A percentile compares a stretch with the other conserved stretches of the same genome.
Evolutionary conservation across 805 yeast genomes (phyloP).

Genomic region (Debaryomyces prosopidis): DNA sequence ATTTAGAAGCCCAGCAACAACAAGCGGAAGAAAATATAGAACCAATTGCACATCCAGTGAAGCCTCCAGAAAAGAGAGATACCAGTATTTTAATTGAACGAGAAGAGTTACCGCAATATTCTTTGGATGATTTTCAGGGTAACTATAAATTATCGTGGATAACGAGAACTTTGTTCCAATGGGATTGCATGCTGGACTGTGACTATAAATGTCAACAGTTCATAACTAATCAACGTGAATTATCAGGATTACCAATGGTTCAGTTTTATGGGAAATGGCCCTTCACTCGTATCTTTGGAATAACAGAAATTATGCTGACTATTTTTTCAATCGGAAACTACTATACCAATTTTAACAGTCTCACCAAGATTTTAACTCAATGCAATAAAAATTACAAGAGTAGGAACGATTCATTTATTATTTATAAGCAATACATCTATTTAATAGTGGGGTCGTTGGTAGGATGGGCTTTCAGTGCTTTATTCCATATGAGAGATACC

Average conservation of each 20-base stretch:
- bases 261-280: constrained; percentile 49
- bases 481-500: constrained; percentile 41
- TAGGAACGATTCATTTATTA: constrained; percentile 13
- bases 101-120: neutral
- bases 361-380: constrained; percentile 26
- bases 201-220: constrained; percentile 40
- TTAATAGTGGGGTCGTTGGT: constrained; percentile 26
- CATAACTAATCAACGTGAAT: constrained; percentile 23
- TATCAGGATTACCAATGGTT: constrained; percentile 25
- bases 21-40: constrained; percentile 2
- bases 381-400: constrained; percentile 18
- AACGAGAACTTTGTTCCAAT: constrained; percentile 19
- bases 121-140: constrained; percentile 9
- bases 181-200: constrained; percentile 41
- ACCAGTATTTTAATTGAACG: neutral
- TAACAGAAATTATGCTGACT: constrained; percentile 36
- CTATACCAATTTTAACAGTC: constrained; percentile 30
- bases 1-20: constrained; percentile 11
- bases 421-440: constrained; percentile 31
- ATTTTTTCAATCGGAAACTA: constrained; percentile 38
- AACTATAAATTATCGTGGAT: constrained; percentile 15
- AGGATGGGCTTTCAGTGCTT: constrained; percentile 40
- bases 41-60: neutral
- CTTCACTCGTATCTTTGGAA: constrained; percentile 34
- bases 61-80: neutral